phyloP scores from a whole-genome alignment of 768 basidiomycete genomes.

The Symmetrospora coprosmae region DNA sequence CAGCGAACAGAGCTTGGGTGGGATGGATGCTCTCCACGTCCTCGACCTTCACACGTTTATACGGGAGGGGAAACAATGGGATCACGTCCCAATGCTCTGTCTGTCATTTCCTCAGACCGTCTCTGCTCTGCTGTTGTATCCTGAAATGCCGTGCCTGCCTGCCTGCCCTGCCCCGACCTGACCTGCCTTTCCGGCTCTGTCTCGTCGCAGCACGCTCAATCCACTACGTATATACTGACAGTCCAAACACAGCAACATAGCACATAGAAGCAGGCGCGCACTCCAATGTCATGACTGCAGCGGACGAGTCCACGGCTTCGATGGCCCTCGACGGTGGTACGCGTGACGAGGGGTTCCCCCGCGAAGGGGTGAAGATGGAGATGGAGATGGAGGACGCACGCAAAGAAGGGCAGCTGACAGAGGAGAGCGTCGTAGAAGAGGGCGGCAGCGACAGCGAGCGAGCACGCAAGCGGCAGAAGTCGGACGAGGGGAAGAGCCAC shows the following conservation, averaged over 20 bases:
- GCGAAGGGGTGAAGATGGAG: too few species aligned
- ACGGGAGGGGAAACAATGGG: not conserved
- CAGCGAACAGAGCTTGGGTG: slow-evolving; percentile 10
- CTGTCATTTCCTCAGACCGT: not conserved
- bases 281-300: too few species aligned
- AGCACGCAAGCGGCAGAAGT: too few species aligned
- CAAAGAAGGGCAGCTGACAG: too few species aligned
- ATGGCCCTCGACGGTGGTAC: too few species aligned
- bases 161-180: not conserved
- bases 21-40: slow-evolving; percentile 3
- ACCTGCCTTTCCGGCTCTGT: not conserved
- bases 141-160: not conserved
- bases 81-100: slow-evolving; percentile 15
- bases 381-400: too few species aligned
- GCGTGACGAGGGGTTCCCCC: too few species aligned
- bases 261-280: not conserved
- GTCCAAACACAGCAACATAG: not conserved
- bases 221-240: not conserved
- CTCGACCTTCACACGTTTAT: not conserved
- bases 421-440: too few species aligned
- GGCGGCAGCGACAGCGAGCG: too few species aligned
- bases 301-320: too few species aligned
- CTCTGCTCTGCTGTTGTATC: not conserved
- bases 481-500: too few species aligned
- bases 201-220: not conserved